Evolutionary conservation across 495 filamentous ascomycete species (phyloP), one percentile per base, ranked within the genome.

Genomic region (Tetracladium setigerum): DNA sequence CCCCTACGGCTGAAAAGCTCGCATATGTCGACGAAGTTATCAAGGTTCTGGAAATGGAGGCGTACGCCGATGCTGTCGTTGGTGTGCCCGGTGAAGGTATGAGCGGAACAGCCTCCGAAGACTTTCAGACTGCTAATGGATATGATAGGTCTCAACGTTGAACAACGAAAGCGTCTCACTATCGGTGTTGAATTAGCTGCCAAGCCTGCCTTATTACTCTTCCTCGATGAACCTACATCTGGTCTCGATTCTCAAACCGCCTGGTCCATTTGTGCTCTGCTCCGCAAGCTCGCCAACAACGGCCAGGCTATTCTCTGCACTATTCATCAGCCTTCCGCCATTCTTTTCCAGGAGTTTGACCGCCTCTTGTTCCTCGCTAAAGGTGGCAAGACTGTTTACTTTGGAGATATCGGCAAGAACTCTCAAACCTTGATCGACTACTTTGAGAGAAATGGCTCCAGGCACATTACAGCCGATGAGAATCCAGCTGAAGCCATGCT

Each of bases 401-500:
- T 87, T 59, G 86, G 86, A 32, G 77, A 84, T 1, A 83, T 90
- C 36, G 86, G 86, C 5, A 65, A 81, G 33, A 77, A 81, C 60
- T 86, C 83, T 0, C 68, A 70, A 10, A 78, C 67, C 8, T 57
- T 90, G 38, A 69, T 73, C 8, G 68, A 65, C 50, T 90, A 90
- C 62, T 90, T 90, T 54, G 81, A 86, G 60, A 62, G 65, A 32
- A 84, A 87, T 51, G 86, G 90, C 39, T 85, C 84, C 6, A 66
- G 72, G 19, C 69, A 77, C 34, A 95, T 87, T 62, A 83, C 84
- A 2, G 44, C 55, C 1, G 82, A 84, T 4, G 84, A 87, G 18
- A 96, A 86, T 67, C 89, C 89, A 22, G 91, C 91, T 15, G 91
- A 97, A 66, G 95, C 87, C 84, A 95, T 97, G 87, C 72, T 97